Percentiles rank a stretch among this genome's conserved stretches.
Evolutionary conservation across 2,329 filamentous ascomycete species (phyloP).

Genomic region (Phyllachora maydis): DNA sequence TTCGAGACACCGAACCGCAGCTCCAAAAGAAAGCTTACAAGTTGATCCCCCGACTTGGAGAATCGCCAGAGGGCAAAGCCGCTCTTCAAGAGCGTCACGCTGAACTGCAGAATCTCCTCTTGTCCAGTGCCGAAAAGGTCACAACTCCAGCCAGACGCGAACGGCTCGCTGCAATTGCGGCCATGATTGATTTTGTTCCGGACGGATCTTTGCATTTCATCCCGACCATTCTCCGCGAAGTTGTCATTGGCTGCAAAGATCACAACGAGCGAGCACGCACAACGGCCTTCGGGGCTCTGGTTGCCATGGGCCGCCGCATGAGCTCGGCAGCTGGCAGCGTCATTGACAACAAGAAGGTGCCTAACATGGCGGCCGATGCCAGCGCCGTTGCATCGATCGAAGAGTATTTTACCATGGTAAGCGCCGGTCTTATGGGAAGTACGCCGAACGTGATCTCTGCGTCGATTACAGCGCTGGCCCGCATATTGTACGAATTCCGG

Average conservation of each 20-base stretch:
- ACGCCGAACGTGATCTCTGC: slow-evolving; percentile 96
- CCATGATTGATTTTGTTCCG: slow-evolving; percentile 63
- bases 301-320: slow-evolving; percentile 75
- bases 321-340: slow-evolving; percentile 39
- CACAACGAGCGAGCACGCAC: slow-evolving; percentile 89
- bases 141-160: slow-evolving; percentile 74
- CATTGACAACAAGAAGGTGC: slow-evolving; percentile 72
- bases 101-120: slow-evolving; percentile 66
- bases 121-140: slow-evolving; percentile 65
- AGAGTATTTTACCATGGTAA: slow-evolving; percentile 97
- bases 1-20: slow-evolving; percentile 67
- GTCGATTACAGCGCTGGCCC: slow-evolving; percentile 82
- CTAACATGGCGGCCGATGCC: slow-evolving; percentile 68
- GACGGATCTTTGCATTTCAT: slow-evolving; percentile 76
- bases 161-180: slow-evolving; percentile 61
- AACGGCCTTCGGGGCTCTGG: slow-evolving; percentile 73
- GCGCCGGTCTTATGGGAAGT: slow-evolving; percentile 76
- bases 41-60: slow-evolving; percentile 74
- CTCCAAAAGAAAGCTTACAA: slow-evolving; percentile 99
- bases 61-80: slow-evolving; percentile 55
- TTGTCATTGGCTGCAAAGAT: slow-evolving; percentile 93
- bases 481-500: slow-evolving; percentile 87
- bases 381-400: slow-evolving; percentile 64
- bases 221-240: slow-evolving; percentile 74
- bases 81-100: slow-evolving; percentile 55